These are phyloP conservation scores for Arachis hypogaea DNA, from an alignment of 306 rosid species.

Conservation along the genomic window DNA sequence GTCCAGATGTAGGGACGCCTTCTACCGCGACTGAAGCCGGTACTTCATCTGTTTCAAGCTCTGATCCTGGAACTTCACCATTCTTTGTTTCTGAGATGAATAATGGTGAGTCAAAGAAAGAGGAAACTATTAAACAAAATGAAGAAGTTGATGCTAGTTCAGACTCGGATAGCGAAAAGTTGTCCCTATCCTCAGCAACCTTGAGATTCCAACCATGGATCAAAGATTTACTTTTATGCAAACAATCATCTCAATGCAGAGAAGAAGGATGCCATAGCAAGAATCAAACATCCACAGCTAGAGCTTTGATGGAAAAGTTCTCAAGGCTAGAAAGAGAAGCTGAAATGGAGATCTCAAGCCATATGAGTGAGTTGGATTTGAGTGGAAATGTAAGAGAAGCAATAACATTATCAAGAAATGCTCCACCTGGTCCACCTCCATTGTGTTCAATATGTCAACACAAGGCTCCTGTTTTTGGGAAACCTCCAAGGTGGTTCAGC, in stretches of 20 bases:
- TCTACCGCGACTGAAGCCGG: slow-evolving; percentile 91
- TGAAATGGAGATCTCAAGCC: slow-evolving; percentile 55
- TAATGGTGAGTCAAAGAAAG: slow-evolving; percentile 69
- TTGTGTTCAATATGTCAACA: slow-evolving; percentile 97
- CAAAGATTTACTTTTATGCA: slow-evolving; percentile 60
- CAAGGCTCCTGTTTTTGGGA: slow-evolving; percentile 97
- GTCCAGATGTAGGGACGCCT: slow-evolving; percentile 89
- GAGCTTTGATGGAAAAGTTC: slow-evolving; percentile 64
- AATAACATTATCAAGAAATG: slow-evolving; percentile 71
- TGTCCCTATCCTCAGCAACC: slow-evolving; percentile 72
- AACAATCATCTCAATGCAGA: slow-evolving; percentile 49
- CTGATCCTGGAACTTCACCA: slow-evolving; percentile 95
- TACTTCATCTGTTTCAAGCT: slow-evolving; percentile 91
- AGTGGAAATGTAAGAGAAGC: slow-evolving; percentile 88
- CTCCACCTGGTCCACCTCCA: slow-evolving; percentile 92
- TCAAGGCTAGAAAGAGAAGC: slow-evolving; percentile 70
- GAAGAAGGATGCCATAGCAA: slow-evolving; percentile 57
- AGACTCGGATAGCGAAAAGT: slow-evolving; percentile 75
- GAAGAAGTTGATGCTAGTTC: slow-evolving; percentile 71
- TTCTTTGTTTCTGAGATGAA: slow-evolving; percentile 69
- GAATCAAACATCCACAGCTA: slow-evolving; percentile 57
- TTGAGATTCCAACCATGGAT: slow-evolving; percentile 90
- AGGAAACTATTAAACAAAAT: slow-evolving; percentile 60
- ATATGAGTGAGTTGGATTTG: slow-evolving; percentile 57
- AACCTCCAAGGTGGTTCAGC: slow-evolving; percentile 96